A percentile compares a stretch with the other conserved stretches of the same genome.
Conservation (phyloP, 768 basidiomycete genomes). For the Phlebiopsis flavidoalba region DNA sequence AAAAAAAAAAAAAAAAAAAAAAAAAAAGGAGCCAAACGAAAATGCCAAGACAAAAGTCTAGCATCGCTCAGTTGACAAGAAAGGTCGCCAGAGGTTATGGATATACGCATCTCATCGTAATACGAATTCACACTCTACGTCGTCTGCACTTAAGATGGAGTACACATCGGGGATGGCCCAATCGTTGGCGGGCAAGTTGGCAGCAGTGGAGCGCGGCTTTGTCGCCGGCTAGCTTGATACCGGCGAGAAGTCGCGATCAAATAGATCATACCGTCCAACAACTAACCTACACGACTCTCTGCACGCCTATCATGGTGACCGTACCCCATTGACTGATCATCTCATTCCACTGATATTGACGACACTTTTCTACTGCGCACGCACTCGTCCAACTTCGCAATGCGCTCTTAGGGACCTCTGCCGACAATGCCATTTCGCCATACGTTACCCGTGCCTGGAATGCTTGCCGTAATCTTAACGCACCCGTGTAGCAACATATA, state of each 20-base stretch:
- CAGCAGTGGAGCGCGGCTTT: slow-evolving; percentile 77
- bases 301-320: background rate
- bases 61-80: slow-evolving; percentile 80
- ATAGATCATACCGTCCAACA: slow-evolving; percentile 9
- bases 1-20: too few species aligned
- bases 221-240: slow-evolving; percentile 72
- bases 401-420: background rate
- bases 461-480: background rate
- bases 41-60: slow-evolving; percentile 86
- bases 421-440: background rate
- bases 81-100: slow-evolving; percentile 74
- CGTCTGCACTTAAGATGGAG: slow-evolving; percentile 61
- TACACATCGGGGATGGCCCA: slow-evolving; percentile 98
- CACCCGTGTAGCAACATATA: background rate
- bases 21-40: too few species aligned
- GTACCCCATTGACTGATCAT: background rate
- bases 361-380: too few species aligned
- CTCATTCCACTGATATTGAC: background rate
- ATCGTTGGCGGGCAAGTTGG: slow-evolving; percentile 88
- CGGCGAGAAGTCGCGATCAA: slow-evolving; percentile 72
- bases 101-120: background rate
- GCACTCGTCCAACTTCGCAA: too few species aligned
- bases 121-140: background rate
- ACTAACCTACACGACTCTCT: background rate
- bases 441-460: background rate